Conservation (phyloP, 2,329 filamentous ascomycete genomes). For the Nigrospora osmanthi region DNA sequence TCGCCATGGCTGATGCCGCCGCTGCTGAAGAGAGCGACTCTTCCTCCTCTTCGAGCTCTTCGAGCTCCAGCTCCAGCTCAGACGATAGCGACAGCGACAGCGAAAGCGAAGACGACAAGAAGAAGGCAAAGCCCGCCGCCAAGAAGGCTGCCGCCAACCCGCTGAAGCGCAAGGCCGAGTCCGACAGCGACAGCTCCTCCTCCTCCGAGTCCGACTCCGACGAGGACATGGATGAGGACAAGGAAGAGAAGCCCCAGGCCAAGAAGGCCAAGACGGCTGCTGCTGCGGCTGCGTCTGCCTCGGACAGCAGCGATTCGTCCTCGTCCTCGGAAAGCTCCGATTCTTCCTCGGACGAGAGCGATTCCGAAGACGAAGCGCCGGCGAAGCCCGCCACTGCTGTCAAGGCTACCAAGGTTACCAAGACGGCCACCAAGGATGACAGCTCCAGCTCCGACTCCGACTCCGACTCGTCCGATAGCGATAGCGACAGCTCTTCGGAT, state of each 20-base stretch:
- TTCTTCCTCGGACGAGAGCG: slow-evolving; percentile 19
- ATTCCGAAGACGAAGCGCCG: slow-evolving; percentile 20
- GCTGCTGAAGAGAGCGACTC: slow-evolving; percentile 11
- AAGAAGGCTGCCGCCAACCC: slow-evolving; percentile 24
- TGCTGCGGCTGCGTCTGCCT: slow-evolving; percentile 15
- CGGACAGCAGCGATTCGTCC: slow-evolving; percentile 27
- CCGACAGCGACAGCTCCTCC: slow-evolving; percentile 28
- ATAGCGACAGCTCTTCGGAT: slow-evolving; percentile 28
- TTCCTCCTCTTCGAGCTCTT: slow-evolving; percentile 21
- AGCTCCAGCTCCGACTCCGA: slow-evolving; percentile 26
- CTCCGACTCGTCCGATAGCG: slow-evolving; percentile 19
- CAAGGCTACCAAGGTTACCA: slow-evolving; percentile 2
- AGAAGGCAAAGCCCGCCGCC: slow-evolving; percentile 11
- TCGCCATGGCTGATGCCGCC: slow-evolving; percentile 38
- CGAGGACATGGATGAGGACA: slow-evolving; percentile 23
- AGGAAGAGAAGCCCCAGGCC: slow-evolving; percentile 29
- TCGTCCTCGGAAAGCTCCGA: slow-evolving; percentile 10
- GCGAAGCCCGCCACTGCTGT: background rate
- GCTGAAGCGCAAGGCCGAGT: slow-evolving; percentile 47
- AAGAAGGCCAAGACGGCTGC: slow-evolving; percentile 37
- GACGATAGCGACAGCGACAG: slow-evolving; percentile 21
- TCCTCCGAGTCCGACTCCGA: slow-evolving; percentile 32
- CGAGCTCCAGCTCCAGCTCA: slow-evolving; percentile 24
- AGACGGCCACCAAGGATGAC: slow-evolving; percentile 1
- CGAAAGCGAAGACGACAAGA: slow-evolving; percentile 18